Base-by-base conservation (phyloP, 73 alveolate genomes). In the Paramecium sexaurelia region DNA sequence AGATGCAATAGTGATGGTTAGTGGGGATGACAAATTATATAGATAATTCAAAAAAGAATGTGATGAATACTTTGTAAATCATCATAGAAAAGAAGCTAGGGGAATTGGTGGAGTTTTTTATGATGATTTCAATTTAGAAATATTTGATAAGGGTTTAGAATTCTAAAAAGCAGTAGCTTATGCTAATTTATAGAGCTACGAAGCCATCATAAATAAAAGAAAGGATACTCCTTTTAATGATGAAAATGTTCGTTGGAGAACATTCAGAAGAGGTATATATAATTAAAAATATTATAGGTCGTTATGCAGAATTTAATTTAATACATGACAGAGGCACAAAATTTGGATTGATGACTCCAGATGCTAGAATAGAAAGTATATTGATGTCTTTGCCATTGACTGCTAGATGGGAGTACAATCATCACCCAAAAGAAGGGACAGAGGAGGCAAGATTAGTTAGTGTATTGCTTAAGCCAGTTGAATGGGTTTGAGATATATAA, bases 81-180 rank as follows among this genome's bases (percentile, higher is more conserved):
- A 92, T 11, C 95, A 94, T 55, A 78, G 99, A 57, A 93, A 93
- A 68, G 96, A 93, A 67, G 90, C 90, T 10, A 95, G 99, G 78
- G 99, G 99, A 13, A 91, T 96, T 8, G 99, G 99, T 37, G 99
- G 99, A 19, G 95, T 96, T n/a, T 96, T 96, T 87, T 96, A 93
- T 87, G 99, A 96, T 40, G 98, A 96, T 83, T 83, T 96, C 33
- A 73, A 57, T 61, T 84, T 92, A 40, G 96, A 55, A 13, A 45
- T 91, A 55, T 55, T 68, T 68, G 96, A 95, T 35, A 41, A 84
- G 10, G 55, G 94, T 32, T 20, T 94, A 57, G 73, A 94, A 6
- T 93, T 94, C 51, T 84, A 47, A 1, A 17, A 85, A 36, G 51
- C 35, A 27, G 75, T 66, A 24, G 95, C 88, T 15, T 82, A 85